Evolutionary conservation across 805 yeast species (phyloP), one percentile per base, ranked within the genome.

Genomic region (Pachysolen tannophilus): DNA sequence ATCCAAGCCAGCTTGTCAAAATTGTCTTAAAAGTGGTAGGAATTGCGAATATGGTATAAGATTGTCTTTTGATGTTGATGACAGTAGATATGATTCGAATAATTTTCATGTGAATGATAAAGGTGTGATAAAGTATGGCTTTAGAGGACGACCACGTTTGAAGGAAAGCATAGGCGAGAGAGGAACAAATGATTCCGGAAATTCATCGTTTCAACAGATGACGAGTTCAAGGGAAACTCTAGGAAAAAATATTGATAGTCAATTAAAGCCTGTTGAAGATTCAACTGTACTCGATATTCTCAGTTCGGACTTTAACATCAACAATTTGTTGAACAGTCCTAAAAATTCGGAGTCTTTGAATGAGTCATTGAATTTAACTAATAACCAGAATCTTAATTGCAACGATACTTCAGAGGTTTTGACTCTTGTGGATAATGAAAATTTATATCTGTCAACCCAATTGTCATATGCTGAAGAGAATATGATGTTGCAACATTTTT

Each of bases 401-500:
- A 35, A 23, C 6, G 33, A 29, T 14, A 16, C 28, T 6, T 13
- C 28, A 10, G 54, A 49, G 37, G 42, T 52, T 10, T 23, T 39
- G 16, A 40, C 34, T 19, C 44, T 47, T 30, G 43, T 48, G 8
- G 51, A 44, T 20, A 44, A 30, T 28, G 41, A 45, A 10, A 41
- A 45, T 20, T 34, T 43, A 15, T 41, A 38, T 23, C 41, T 44
- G 8, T 25, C 21, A 16, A 20, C 33, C 9, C 26, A 43, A 5
- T 44, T 47, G 18, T 43, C 69, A 6, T 60, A 63, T 29, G 49
- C 62, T 18, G 77, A 73, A 38, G 80, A 74, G 42, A 71, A 69
- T 38, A 65, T 62, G 60, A 68, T 74, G 63, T 45, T 74, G 39
- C 67, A 65, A 41, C 79, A 74, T 48, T 74, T 72, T 44, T 74